Evolutionary conservation across 208 protist species (phyloP), one percentile per base, ranked within the genome.

Genomic region (Trypanosoma platydactyli): DNA sequence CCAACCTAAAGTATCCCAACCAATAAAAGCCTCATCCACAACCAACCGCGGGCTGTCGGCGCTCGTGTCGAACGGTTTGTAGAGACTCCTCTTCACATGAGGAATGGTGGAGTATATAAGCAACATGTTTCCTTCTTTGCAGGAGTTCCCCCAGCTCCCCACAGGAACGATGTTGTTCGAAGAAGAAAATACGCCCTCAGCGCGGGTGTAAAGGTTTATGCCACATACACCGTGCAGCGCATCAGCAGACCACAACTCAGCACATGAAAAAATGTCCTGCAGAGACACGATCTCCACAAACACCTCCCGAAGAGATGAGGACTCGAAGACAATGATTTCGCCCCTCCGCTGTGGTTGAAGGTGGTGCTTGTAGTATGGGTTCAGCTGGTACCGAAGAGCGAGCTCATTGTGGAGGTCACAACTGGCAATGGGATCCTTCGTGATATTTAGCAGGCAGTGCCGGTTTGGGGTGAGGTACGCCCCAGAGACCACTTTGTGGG

Each of bases 1-100:
- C 61, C 61, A 66, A 51, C 61, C 29, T 15, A 66, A 48, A 13
- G 49, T 48, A 44, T 48, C 46, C 49, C 49, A 66, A 6, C 30
- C 11, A 54, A 66, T 29, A 48, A 57, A 42, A 12, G 20, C 61
- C 13, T 57, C 33, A 42, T 66, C 61, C 5, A 66, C 30, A 40
- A 56, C 30, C 24, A 54, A 29, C 25, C 1, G n/a, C 20, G 45
- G 59, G 25, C 46, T 42, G 7, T 33, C 24, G 27, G 18, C 18
- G 13, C 13, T 42, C 46, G 3, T 24, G 42, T 41, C 29, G 22
- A 54, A 50, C 27, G 9, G 35, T 24, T 41, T 46, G n/a, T 63
- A 22, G 33, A 50, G 41, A 33, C 12, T n/a, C 16, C 12, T 45
- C 24, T 40, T 4, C 30, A 15, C 22, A 3, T 20, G 12, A 13